These are phyloP conservation scores for Pinus tabuliformis DNA, from an alignment of 75 land plant species.

Conservation along the genomic window DNA sequence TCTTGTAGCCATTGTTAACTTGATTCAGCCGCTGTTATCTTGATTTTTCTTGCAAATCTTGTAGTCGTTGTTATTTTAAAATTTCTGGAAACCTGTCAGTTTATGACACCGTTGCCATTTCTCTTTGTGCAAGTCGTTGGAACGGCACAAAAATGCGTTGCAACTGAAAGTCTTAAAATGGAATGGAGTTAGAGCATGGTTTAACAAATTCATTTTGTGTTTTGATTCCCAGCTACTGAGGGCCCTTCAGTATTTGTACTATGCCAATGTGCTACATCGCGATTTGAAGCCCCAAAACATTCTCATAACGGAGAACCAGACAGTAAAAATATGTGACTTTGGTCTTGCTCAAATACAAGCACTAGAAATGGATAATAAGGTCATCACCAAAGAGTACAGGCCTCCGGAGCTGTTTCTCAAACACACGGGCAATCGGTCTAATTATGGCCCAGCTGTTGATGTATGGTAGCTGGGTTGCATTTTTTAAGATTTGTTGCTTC, in stretches of 20 bases:
- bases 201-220: no score
- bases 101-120: no score
- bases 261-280: slow-evolving; percentile 33
- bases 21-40: no score
- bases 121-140: no score
- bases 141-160: no score
- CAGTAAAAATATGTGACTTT: not conserved
- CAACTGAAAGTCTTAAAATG: no score
- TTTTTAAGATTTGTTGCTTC: not conserved
- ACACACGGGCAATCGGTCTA: no score
- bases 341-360: not conserved
- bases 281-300: slow-evolving; percentile 39
- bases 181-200: no score
- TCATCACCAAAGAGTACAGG: not conserved
- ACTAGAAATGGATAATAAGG: not conserved
- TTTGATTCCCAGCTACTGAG: slow-evolving; percentile 19
- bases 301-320: not conserved
- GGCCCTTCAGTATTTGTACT: slow-evolving; percentile 38
- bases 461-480: not conserved
- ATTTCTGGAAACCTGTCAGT: no score
- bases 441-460: not conserved
- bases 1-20: no score
- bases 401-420: not conserved
- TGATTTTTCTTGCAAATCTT: no score
- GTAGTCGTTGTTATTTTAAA: no score